Conservation (phyloP, 2,329 filamentous ascomycete genomes). For the Nemania sp. region DNA sequence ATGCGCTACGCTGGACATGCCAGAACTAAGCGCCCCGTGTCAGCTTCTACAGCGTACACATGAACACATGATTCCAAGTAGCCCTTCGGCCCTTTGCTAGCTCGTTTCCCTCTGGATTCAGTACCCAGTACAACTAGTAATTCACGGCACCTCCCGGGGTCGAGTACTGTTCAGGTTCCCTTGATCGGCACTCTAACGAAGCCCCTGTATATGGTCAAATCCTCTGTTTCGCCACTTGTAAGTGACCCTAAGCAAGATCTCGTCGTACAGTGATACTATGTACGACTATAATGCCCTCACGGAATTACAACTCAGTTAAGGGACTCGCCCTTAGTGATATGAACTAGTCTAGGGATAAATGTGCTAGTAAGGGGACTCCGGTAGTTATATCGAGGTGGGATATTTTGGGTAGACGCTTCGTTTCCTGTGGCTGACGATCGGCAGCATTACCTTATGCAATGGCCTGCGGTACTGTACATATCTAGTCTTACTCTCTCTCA, state of each 20-base stretch:
- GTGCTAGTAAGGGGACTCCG: not conserved
- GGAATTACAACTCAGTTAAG: not conserved
- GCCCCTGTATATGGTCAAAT: not conserved
- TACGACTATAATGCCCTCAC: not conserved
- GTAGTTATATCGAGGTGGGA: slow-evolving; percentile 8
- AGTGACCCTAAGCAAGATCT: not conserved
- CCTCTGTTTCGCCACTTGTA: slow-evolving; percentile 4
- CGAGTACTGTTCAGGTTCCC: not conserved
- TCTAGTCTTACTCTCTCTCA: not conserved
- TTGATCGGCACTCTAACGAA: slow-evolving; percentile 3
- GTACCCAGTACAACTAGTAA: not conserved
- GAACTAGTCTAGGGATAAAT: not conserved
- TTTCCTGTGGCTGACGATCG: not conserved
- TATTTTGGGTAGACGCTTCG: slow-evolving; percentile 12
- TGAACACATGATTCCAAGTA: slow-evolving; percentile 20
- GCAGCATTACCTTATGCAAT: not conserved
- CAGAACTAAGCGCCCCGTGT: not conserved
- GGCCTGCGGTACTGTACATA: not conserved
- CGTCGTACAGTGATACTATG: slow-evolving; percentile 2
- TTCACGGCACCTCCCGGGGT: not conserved
- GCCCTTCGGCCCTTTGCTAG: not conserved
- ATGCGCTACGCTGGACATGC: not conserved
- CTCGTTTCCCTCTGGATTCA: not conserved
- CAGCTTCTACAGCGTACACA: not conserved
- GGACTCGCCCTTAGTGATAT: not conserved